phyloP scores from a whole-genome alignment of 2,329 filamentous ascomycete genomes.

The Colletotrichum somersetense region DNA sequence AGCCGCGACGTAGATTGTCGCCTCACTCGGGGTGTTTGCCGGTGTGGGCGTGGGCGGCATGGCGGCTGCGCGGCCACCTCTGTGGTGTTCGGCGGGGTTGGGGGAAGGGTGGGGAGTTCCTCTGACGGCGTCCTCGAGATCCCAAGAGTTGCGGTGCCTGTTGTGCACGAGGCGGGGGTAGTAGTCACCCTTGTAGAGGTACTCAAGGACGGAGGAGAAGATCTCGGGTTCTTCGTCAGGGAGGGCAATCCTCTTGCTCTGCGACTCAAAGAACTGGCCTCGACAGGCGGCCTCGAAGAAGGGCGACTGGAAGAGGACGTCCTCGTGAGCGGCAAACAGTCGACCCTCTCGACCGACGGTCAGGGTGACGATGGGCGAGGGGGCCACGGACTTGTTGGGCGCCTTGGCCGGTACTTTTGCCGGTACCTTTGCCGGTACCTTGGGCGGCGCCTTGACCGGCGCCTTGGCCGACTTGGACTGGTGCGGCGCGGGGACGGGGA shows the following conservation, averaged over 20 bases:
- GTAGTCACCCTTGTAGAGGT: slow-evolving; percentile 94
- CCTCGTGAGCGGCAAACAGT: slow-evolving; percentile 92
- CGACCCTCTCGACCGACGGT: slow-evolving; percentile 85
- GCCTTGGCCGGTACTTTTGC: slow-evolving; percentile 20
- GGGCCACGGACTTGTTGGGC: slow-evolving; percentile 48
- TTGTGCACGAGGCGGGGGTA: slow-evolving; percentile 86
- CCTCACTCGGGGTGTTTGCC: slow-evolving; percentile 76
- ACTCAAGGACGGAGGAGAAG: slow-evolving; percentile 91
- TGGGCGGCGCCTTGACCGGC: too few relatives aligned
- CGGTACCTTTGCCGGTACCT: too few relatives aligned
- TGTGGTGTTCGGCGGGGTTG: slow-evolving; percentile 58
- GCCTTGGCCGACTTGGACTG: slow-evolving; percentile 52
- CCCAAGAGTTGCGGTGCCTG: slow-evolving; percentile 84
- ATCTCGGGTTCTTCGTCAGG: slow-evolving; percentile 91
- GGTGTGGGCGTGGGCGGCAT: slow-evolving; percentile 61
- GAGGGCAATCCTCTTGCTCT: slow-evolving; percentile 83
- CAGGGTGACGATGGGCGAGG: slow-evolving; percentile 82
- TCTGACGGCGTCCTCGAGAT: slow-evolving; percentile 75
- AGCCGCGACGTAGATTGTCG: slow-evolving; percentile 82
- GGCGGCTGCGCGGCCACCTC: slow-evolving; percentile 59
- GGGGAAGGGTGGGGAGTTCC: slow-evolving; percentile 63
- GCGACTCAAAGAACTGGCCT: slow-evolving; percentile 75
- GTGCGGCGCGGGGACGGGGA: slow-evolving; percentile 60
- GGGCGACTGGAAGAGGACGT: slow-evolving; percentile 81
- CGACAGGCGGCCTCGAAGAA: slow-evolving; percentile 77